Base-by-base conservation (phyloP, 768 basidiomycete species). In the Sporobolomyces phaffii region DNA sequence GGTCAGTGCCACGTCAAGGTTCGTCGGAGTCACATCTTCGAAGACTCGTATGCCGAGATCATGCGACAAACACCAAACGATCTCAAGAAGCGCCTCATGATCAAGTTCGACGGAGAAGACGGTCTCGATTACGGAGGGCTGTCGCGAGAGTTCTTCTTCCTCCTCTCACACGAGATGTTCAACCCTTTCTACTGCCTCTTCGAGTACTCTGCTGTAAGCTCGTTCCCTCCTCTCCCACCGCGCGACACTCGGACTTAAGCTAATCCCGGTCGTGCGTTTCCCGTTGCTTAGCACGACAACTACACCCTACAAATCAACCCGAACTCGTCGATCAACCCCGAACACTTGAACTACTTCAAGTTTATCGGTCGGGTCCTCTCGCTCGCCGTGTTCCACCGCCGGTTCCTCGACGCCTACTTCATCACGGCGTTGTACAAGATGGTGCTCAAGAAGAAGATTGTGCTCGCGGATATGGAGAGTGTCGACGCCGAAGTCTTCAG, bases 371-470 rank as follows among this genome's bases (percentile, higher is more conserved):
- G 96, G 38, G 89, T 88, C 76, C 82, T 98, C 60, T 96, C 96
- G 49, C 84, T 98, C 47, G 94, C 90, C 69, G 97, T 99, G 78
- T 99, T 98, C 86, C 96, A 98, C 77, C 87, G 96, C 62, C 89
- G 96, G 14, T 98, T 98, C 86, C 80, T 99, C 71, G 96, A 99
- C 73, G 96, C 93, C 28, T 98, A 98, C 82, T 99, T 99, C 34
- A 96, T 98, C 73, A 91, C 93, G 76, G 90, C 89, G 75, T 96
- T 99, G 83, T 98, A 99, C 85, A 99, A 98, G 83, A 97, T 98
- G 91, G 93, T 97, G 61, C 77, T 99, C 75, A 90, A 88, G 82
- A 98, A 98, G 83, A 94, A 96, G 80, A 92, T 98, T 34, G 88
- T 88, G 0, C 78, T 98, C 41, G 84, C 88, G 5, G 96, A 99